Base-by-base conservation (phyloP, 2,329 filamentous ascomycete genomes). In the Monascus ruber region DNA sequence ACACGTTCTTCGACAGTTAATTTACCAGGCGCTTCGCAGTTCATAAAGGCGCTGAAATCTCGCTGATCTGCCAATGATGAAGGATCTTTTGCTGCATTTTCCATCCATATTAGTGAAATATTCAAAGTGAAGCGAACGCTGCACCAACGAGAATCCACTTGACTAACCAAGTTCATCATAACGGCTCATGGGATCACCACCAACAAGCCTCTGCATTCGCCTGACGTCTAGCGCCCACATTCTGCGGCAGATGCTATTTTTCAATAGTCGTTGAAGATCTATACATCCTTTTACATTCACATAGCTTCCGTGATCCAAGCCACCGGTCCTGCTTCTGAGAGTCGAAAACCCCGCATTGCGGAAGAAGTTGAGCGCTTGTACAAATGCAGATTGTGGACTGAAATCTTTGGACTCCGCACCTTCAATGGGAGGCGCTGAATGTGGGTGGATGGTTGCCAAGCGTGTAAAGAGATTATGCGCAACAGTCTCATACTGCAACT, bases 401-500 rank as follows among this genome's bases (percentile, higher is more conserved):
- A 65, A 63, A 27, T 67, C 63, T 42, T 59, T 64, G 37, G 48
- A 58, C 36, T 68, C 63, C 10, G 53, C 54, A 6, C 56, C 58
- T 37, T 64, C 61, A 35, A 59, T 53, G 1, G 63, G 60, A 4
- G 64, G 62, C 9, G 56, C 60, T 25, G 59, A 52, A 36, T 64
- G 58, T 29, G 68, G 68, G 42, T 71, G 68, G 24, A 70, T 60
- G 1, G 64, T 65, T 26, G 65, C 63, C 32, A 71, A 58, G 17
- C 67, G 65, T 1, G 67, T 69, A 44, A 66, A 65, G 8, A 71
- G 50, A 32, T 66, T 62, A 50, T 71, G 68, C 5, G 65, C 63
- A 34, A 71, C 60, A 11, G 63, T 65, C 45, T 70, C 66, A 45
- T 60, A 66, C 48, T 71, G 68, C 42, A 71, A 47, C 38, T 71